Conservation (phyloP, 2,329 filamentous ascomycete genomes). For the Rhinocladiella similis region DNA sequence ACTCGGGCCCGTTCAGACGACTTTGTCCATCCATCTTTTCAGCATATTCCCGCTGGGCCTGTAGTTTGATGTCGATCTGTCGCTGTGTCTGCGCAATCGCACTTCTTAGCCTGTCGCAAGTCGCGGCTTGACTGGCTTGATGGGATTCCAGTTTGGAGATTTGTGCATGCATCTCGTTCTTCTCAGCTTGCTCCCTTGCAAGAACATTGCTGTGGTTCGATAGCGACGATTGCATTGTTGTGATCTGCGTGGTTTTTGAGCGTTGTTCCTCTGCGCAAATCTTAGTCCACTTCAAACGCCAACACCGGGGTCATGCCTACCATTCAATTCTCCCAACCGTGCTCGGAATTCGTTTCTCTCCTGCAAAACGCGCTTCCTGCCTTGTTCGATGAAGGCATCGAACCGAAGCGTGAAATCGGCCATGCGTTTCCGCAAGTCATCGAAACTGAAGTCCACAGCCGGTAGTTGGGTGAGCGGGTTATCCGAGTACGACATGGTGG, state of each 20-base stretch:
- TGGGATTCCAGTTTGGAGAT: slow-evolving; percentile 58
- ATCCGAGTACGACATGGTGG: slow-evolving; percentile 25
- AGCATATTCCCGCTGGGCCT: slow-evolving; percentile 53
- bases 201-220: slow-evolving; percentile 26
- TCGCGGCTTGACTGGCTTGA: slow-evolving; percentile 55
- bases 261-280: slow-evolving; percentile 74
- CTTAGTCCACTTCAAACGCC: neutral
- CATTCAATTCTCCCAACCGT: slow-evolving; percentile 85
- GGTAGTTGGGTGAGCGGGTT: slow-evolving; percentile 57
- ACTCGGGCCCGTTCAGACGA: slow-evolving; percentile 85
- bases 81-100: slow-evolving; percentile 55
- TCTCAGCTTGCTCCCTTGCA: slow-evolving; percentile 46
- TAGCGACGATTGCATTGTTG: slow-evolving; percentile 51
- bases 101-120: slow-evolving; percentile 56
- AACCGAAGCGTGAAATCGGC: slow-evolving; percentile 86
- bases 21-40: slow-evolving; percentile 78
- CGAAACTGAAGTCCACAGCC: slow-evolving; percentile 91
- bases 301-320: slow-evolving; percentile 48
- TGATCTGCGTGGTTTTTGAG: slow-evolving; percentile 65
- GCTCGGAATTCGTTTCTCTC: slow-evolving; percentile 93
- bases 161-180: slow-evolving; percentile 61
- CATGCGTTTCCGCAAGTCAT: slow-evolving; percentile 94
- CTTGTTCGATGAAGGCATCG: slow-evolving; percentile 90
- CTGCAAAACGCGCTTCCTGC: slow-evolving; percentile 83
- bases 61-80: slow-evolving; percentile 45